phyloP scores from a whole-genome alignment of 169 alveolate genomes.

The Neospora caninum region DNA sequence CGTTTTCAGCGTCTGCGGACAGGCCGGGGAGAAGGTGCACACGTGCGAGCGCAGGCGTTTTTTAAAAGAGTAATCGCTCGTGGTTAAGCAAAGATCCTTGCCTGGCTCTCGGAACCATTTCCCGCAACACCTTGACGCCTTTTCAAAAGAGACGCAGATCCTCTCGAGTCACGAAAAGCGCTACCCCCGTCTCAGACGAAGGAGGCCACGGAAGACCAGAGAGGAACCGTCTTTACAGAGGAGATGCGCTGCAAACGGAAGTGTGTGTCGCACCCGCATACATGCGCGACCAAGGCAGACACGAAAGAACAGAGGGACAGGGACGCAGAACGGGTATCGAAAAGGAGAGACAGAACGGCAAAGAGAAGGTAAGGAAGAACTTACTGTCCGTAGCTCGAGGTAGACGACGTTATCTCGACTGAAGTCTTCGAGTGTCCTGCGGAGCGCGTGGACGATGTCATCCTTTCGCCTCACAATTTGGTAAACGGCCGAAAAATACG shows the following conservation, averaged over 20 bases:
- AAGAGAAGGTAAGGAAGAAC: background rate
- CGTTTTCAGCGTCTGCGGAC: constrained; percentile 29
- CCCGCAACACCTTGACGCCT: too few species aligned
- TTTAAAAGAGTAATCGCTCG: too few species aligned
- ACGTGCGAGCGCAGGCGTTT: too few species aligned
- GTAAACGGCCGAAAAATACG: constrained; percentile 22
- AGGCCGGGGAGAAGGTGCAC: background rate
- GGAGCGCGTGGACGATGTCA: constrained; percentile 29
- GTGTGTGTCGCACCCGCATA: too few species aligned
- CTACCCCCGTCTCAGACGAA: too few species aligned
- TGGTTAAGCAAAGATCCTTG: too few species aligned
- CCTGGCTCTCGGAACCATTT: too few species aligned
- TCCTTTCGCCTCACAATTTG: background rate
- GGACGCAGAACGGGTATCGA: background rate
- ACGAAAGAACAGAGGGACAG: background rate
- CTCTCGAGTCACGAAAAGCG: too few species aligned
- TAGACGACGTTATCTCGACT: constrained; percentile 42
- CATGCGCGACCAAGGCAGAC: background rate
- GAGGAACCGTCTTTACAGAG: too few species aligned
- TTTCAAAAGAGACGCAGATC: too few species aligned
- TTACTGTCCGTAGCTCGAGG: constrained; percentile 37
- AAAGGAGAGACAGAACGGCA: background rate
- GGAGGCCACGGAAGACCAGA: too few species aligned
- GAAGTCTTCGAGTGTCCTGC: constrained; percentile 34
- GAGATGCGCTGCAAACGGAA: too few species aligned